These are phyloP conservation scores for Apophysomyces sp. DNA, from an alignment of 371 early-diverging fungal species.

Conservation along the genomic window DNA sequence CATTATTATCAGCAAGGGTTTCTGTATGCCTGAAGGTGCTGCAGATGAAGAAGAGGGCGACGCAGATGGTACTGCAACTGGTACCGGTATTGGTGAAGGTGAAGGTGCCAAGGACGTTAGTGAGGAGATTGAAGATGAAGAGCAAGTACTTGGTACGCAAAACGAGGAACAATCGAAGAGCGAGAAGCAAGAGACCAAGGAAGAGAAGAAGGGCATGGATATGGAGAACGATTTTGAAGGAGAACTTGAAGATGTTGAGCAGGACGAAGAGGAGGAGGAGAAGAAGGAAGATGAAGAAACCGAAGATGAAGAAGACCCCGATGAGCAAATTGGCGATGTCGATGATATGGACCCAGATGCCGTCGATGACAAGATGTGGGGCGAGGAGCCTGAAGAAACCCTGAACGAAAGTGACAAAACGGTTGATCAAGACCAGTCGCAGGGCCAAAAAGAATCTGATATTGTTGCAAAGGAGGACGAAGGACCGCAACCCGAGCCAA, in stretches of 20 bases:
- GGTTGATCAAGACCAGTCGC: conserved; percentile 54
- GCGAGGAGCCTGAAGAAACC: conserved; percentile 77
- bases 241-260: conserved; percentile 84
- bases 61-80: conserved; percentile 64
- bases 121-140: conserved; percentile 95
- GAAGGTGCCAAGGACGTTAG: conserved; percentile 94
- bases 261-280: conserved; percentile 64
- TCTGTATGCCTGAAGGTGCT: conserved; percentile 75
- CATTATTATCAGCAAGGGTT: conserved; percentile 78
- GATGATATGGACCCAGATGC: conserved; percentile 87
- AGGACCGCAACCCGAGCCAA: conserved; percentile 36
- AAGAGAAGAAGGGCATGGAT: conserved; percentile 92
- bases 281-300: conserved; percentile 50
- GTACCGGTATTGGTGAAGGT: conserved; percentile 96
- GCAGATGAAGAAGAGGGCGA: conserved; percentile 65
- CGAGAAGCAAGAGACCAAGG: conserved; percentile 61
- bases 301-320: conserved; percentile 68
- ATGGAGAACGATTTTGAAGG: conserved; percentile 98
- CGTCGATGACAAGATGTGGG: conserved; percentile 98
- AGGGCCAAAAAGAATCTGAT: conserved; percentile 58
- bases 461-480: conserved; percentile 71
- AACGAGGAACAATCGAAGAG: conserved; percentile 69
- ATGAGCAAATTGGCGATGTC: conserved; percentile 91
- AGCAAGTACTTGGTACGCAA: conserved; percentile 88
- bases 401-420: conserved; percentile 66